These are phyloP conservation scores for Amborella trichopoda DNA, from an alignment of 164 flowering plant genomes.

Conservation along the genomic window DNA sequence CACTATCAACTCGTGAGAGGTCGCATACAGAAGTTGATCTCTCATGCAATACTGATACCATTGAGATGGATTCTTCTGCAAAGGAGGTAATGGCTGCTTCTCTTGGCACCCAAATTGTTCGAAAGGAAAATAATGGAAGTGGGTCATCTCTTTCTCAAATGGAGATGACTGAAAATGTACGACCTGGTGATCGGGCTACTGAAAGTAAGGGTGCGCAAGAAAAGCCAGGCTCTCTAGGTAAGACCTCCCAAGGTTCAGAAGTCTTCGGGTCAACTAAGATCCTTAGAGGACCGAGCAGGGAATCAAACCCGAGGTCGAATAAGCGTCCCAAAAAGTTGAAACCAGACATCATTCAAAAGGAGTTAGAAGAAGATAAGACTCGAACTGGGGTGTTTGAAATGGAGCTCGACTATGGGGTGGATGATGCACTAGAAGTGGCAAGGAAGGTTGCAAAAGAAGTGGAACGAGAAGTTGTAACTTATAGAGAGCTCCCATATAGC, in stretches of 20 bases:
- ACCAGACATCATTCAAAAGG: too few relatives aligned
- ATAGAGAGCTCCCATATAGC: slow-evolving; percentile 40
- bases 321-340: too few relatives aligned
- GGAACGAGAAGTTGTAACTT: slow-evolving; percentile 50
- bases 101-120: slow-evolving; percentile 6
- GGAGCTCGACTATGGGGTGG: slow-evolving; percentile 56
- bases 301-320: too few relatives aligned
- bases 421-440: slow-evolving; percentile 83
- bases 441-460: slow-evolving; percentile 71
- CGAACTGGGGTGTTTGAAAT: slow-evolving; percentile 31
- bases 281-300: too few relatives aligned
- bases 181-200: too few relatives aligned
- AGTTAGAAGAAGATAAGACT: too few relatives aligned
- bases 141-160: too few relatives aligned
- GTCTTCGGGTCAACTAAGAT: too few relatives aligned
- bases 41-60: slow-evolving; percentile 10
- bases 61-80: slow-evolving; percentile 8
- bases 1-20: slow-evolving; percentile 13
- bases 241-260: too few relatives aligned
- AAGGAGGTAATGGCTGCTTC: slow-evolving; percentile 2
- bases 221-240: too few relatives aligned
- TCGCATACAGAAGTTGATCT: slow-evolving; percentile 9
- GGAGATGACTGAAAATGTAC: too few relatives aligned
- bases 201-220: slow-evolving; percentile 17
- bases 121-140: too few relatives aligned